phyloP scores from a whole-genome alignment of 2,329 filamentous ascomycete genomes.

The Atkinsonella hypoxylon region DNA sequence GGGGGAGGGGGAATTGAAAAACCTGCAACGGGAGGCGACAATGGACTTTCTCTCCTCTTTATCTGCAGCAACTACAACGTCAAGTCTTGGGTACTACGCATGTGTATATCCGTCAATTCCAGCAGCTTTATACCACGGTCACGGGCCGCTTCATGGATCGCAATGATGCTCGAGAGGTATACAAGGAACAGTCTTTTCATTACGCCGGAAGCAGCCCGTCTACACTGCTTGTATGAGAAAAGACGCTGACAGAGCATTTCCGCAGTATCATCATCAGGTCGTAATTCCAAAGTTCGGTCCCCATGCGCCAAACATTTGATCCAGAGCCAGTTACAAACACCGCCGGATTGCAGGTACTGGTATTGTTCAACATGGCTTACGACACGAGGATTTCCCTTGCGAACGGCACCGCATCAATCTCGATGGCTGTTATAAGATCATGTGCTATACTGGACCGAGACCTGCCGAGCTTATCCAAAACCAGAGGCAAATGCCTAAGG shows the following conservation, averaged over 20 bases:
- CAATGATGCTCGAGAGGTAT: constrained; percentile 15
- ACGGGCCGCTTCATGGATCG: constrained; percentile 13
- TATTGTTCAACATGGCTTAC: constrained; percentile 19
- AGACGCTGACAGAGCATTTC: no score
- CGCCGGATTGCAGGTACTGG: constrained; percentile 12
- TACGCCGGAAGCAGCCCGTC: no score
- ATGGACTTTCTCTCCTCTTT: constrained; percentile 17
- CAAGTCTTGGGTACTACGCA: constrained; percentile 11
- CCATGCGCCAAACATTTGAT: constrained; percentile 12
- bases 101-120: constrained; percentile 17
- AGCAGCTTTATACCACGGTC: constrained; percentile 15
- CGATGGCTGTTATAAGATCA: constrained; percentile 15
- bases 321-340: constrained; percentile 15
- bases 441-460: constrained; percentile 16
- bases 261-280: constrained; percentile 12
- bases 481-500: constrained; percentile 15
- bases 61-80: constrained; percentile 14
- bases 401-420: constrained; percentile 15
- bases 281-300: constrained; percentile 14
- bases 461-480: constrained; percentile 19
- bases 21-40: constrained; percentile 8
- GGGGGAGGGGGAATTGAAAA: no score
- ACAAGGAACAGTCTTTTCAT: constrained; percentile 12
- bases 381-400: constrained; percentile 14
- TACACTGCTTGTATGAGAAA: no score